Percentiles rank a stretch among this genome's conserved stretches.
Conservation (phyloP, 73 alveolate genomes). For the Paramecium tetraurelia region DNA sequence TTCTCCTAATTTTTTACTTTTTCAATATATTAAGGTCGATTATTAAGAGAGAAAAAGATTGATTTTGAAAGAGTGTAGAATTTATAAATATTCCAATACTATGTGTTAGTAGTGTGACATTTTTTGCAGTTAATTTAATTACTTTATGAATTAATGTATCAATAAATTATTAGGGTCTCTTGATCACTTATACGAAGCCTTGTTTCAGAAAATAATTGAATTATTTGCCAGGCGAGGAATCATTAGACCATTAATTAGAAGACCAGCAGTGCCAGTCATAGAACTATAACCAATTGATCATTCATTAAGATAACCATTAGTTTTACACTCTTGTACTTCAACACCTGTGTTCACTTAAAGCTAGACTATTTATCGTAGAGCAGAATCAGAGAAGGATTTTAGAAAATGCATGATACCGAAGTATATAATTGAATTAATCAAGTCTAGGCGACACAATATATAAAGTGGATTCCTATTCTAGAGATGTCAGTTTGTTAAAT, state of each 20-base stretch:
- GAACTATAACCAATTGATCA: neutral
- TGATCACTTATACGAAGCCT: neutral
- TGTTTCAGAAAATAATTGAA: neutral
- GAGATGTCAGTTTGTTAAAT: neutral
- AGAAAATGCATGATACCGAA: neutral
- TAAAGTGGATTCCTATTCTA: neutral
- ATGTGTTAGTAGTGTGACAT: neutral
- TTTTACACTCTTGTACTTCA: neutral
- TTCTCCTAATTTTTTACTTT: too few species aligned
- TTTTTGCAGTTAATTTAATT: neutral
- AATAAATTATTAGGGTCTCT: neutral
- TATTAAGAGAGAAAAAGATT: neutral
- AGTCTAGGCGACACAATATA: slow-evolving; percentile 8
- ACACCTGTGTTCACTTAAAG: neutral
- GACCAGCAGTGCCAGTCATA: neutral
- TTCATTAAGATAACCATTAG: neutral
- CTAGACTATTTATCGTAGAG: neutral
- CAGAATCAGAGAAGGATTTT: slow-evolving; percentile 14
- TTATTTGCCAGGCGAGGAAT: neutral
- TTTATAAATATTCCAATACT: too few species aligned
- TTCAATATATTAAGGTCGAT: too few species aligned
- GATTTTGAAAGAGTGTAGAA: neutral
- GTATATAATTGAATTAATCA: neutral
- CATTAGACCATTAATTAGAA: neutral
- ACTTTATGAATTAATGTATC: neutral